Conservation (phyloP, 805 yeast genomes). For the Schwanniomyces pseudopolymorphus region DNA sequence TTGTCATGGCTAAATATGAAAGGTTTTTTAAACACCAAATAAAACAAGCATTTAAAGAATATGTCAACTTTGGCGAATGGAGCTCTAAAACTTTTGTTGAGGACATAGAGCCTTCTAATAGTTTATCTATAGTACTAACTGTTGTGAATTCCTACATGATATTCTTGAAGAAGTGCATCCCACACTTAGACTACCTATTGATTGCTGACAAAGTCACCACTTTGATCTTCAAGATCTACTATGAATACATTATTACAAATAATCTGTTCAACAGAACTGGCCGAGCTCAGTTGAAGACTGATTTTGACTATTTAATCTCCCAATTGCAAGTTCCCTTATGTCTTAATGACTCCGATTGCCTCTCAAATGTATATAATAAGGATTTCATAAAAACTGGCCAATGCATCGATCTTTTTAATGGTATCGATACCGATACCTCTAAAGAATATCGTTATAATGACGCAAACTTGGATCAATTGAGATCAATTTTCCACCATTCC, state of each 20-base stretch:
- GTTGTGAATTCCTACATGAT: slow-evolving; percentile 26
- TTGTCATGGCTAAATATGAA: slow-evolving; percentile 20
- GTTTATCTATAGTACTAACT: slow-evolving; percentile 21
- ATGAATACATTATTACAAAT: slow-evolving; percentile 40
- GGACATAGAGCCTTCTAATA: slow-evolving; percentile 16
- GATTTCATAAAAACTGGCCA: slow-evolving; percentile 25
- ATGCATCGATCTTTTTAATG: slow-evolving; percentile 26
- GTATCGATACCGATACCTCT: slow-evolving; percentile 22
- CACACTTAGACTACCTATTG: slow-evolving; percentile 29
- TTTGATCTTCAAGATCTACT: slow-evolving; percentile 24
- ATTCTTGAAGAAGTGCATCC: slow-evolving; percentile 20
- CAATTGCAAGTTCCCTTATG: slow-evolving; percentile 19
- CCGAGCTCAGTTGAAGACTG: slow-evolving; percentile 29
- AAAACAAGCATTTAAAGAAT: slow-evolving; percentile 29
- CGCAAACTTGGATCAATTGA: slow-evolving; percentile 13
- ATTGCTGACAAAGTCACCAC: slow-evolving; percentile 27
- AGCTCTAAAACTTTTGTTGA: slow-evolving; percentile 12
- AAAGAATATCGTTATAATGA: slow-evolving; percentile 14
- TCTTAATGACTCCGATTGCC: slow-evolving; percentile 11
- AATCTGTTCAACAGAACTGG: slow-evolving; percentile 35
- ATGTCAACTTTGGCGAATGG: slow-evolving; percentile 40
- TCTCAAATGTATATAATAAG: slow-evolving; percentile 22
- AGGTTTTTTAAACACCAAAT: slow-evolving; percentile 34
- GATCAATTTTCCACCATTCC: slow-evolving; percentile 18
- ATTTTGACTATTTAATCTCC: slow-evolving; percentile 21